Evolutionary conservation across 306 rosid species (phyloP).

Genomic region (Cercis canadensis): DNA sequence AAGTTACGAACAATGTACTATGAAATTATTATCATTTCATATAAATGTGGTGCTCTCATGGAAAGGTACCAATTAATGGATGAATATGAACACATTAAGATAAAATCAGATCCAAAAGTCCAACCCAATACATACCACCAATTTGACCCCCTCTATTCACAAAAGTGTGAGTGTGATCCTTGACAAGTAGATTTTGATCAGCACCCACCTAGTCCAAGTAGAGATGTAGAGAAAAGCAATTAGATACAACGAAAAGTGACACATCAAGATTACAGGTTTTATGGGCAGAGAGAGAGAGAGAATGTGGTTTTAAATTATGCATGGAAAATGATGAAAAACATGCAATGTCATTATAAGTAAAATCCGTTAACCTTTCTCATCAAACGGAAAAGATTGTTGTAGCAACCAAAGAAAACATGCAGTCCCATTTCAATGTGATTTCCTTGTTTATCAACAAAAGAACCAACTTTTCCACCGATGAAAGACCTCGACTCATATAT

Average conservation of each 20-base stretch:
- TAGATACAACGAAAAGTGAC: neutral
- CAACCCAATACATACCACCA: slow-evolving; percentile 70
- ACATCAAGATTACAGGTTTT: slow-evolving; percentile 21
- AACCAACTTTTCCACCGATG: slow-evolving; percentile 97
- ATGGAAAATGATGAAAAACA: neutral
- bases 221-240: slow-evolving; percentile 28
- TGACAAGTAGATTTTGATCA: slow-evolving; percentile 80
- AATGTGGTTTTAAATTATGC: neutral
- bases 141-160: slow-evolving; percentile 94
- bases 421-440: slow-evolving; percentile 99
- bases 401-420: slow-evolving; percentile 98
- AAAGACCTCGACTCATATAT: slow-evolving; percentile 88
- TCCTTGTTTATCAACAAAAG: slow-evolving; percentile 88
- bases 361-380: slow-evolving; percentile 79
- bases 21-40: slow-evolving; percentile 16
- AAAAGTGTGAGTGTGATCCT: slow-evolving; percentile 96
- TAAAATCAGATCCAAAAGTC: slow-evolving; percentile 23
- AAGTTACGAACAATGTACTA: slow-evolving; percentile 31
- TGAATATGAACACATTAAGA: slow-evolving; percentile 3
- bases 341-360: slow-evolving; percentile 30
- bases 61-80: slow-evolving; percentile 29
- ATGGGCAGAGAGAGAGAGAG: slow-evolving; percentile 2
- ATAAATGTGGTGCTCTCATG: slow-evolving; percentile 1
- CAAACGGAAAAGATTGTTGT: slow-evolving; percentile 93
- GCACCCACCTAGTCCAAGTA: slow-evolving; percentile 82